Evolutionary conservation across 805 yeast species (phyloP), one percentile per base, ranked within the genome.

Genomic region (Lipomyces spencermartinsiae): DNA sequence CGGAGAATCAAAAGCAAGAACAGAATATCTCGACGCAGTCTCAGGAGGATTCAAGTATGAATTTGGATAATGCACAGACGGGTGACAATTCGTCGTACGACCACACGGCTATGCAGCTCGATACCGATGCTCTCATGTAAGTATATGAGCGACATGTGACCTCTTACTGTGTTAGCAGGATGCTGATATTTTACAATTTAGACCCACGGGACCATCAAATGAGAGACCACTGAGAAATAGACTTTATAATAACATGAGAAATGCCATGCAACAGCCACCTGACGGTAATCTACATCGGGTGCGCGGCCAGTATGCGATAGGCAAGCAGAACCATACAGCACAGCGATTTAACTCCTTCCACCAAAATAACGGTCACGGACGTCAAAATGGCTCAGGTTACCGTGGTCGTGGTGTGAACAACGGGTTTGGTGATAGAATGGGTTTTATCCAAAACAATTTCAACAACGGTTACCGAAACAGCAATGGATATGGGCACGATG

Each of bases 241-340:
- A n/a, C 49, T 43, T 4, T 43, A 16, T 19, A 43, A n/a, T 14
- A 43, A 43, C 22, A 43, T 43, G 49, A 43, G n/a, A 19, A 43
- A 16, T n/a, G 49, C 49, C 22, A 43, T 43, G 49, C 49, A 43
- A 19, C 49, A 43, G 49, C 22, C 22, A 43, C 10, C 49, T 22
- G 49, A 43, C n/a, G 19, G 34, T 22, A 25, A 56, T 37, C 59
- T 61, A 4, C 59, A 53, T 29, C 37, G 63, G 7, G 53, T 22
- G 19, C 63, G 63, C 33, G 63, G 63, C 3, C 63, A 61, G 49
- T 53, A 54, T 39, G 12, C 51, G 29, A 39, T 59, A 29, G 62
- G 63, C 19, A 29, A 61, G 54, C 59, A 59, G 46, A 39, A 53
- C 35, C 14, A 7, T 31, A 19, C n/a, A 34, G 16, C 34, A 16